Base-by-base conservation (phyloP, 2,329 filamentous ascomycete genomes). In the Colletotrichum sp. region DNA sequence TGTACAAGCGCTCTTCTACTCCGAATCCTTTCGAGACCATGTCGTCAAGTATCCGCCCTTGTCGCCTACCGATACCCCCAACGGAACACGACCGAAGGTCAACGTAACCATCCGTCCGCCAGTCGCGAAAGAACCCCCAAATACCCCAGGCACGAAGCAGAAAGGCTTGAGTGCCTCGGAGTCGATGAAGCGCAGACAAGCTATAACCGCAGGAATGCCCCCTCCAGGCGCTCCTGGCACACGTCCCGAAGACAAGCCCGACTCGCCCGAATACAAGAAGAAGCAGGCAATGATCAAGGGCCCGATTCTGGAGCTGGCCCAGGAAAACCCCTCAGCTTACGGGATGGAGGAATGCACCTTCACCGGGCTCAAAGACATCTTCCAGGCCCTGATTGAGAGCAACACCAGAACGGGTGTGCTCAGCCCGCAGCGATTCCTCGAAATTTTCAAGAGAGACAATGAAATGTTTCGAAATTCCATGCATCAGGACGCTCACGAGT, bases 401-500 rank as follows among this genome's bases (percentile, higher is more conserved):
- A 89, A 92, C 76, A 94, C 94, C 55, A 93, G 96, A 72, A 97
- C 95, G 8, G 97, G 97, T 18, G 95, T 99, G 13, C 90, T 99
- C 57, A 98, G 96, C 81, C 97, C 97, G 2, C 93, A 96, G 81
- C 94, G 96, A 77, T 98, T 99, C 78, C 89, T 99, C 44, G 96
- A 99, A 82, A 96, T 98, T 30, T 92, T 99, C 81, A 95, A 96
- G 82, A 92, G 95, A 77, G 95, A 99, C 80, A 98, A 99, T 83
- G 97, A 99, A 84, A 96, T 98, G 94, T 99, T 99, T 81, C 93
- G 96, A 75, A 96, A 96, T 52, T 95, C 96, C 6, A 98, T 98
- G 95, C 97, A 99, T 84, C 97, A 99, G 83, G 97, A 99, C 83
- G 97, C 97, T 2, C 97, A 99, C 84, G 97, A 99, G 83, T 99